Base-by-base conservation (phyloP, 495 filamentous ascomycete genomes). In the Penicillium bialowiezense region DNA sequence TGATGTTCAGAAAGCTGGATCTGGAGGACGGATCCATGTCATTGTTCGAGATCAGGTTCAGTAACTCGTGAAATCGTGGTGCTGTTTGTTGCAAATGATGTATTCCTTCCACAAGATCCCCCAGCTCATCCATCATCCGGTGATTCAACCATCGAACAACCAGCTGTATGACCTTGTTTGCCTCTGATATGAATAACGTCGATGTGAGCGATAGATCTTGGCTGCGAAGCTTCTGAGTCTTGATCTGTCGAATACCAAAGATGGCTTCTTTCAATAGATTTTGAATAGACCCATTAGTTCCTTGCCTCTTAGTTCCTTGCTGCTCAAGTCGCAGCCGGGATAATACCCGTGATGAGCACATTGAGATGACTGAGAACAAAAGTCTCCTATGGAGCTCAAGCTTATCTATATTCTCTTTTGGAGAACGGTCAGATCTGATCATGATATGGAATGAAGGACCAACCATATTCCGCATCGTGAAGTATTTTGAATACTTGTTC, bases 311-410 rank as follows among this genome's bases (percentile, higher is more conserved):
- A 29, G 26, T 21, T 37, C 3, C 9, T 20, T 47, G 42, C 6
- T 19, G 13, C 23, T 48, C 35, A 9, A 57, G 54, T 21, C 54
- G 31, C 29, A 57, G 45, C 13, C 54, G 39, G 38, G 17, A 50
- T n/a, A 19, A 6, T n/a, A 56, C 40, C 36, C 54, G 48, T 2
- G 54, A 12, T 14, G 49, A 57, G 40, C 49, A 52, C 36, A 57
- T 41, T 29, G 23, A 7, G 0, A 52, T 24, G 17, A 57, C 52
- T 28, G 15, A 13, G 8, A 12, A 10, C 15, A 52, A 31, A 37
- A 57, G 1, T 5, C 26, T 0, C 23, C 44, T 49, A 19, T 10
- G 21, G 17, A 49, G 36, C 28, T 50, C 52, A 18, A 6, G 31
- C 5, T 17, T 40, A n/a, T 24, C n/a, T 37, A 28, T 9, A 28